Evolutionary conservation across 306 rosid genomes (phyloP), one percentile per base, ranked within the genome.

Genomic region (Rosa lucieae): DNA sequence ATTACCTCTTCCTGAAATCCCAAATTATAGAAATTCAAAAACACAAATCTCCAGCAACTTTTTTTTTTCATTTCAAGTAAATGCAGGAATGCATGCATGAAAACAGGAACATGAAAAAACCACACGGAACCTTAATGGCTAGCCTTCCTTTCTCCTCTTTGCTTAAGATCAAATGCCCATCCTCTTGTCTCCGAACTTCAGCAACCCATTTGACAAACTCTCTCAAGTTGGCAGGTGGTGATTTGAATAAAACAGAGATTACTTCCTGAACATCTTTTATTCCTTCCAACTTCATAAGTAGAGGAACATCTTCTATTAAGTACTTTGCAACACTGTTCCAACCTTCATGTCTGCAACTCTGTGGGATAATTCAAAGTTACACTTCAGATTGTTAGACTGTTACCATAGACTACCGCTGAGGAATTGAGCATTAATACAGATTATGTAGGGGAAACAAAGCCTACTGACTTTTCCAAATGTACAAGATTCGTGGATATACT

Each of bases 321-420:
- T 89, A 92, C 84, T 83, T 89, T 72, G 82, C 90, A 67, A 89
- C 77, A 70, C 84, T 70, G 78, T 51, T 87, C 99, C 98, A 92
- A 74, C 94, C 89, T 72, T 92, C 96, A 65, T 95, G 94, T 55
- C 94, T 87, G 78, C 99, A 95, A 87, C 97, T 95, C 99, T 95
- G 94, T 82, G 83, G 86, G 74, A 81, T 67, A 83, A 62, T 69
- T 11, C 71, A 29, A 21, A 84, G 76, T 84, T 76, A 82, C 35
- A 70, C n/a, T 67, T n/a, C 47, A 59, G 70, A 68, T 49, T 18
- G 17, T 40, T 76, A 74, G 59, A 70, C 44, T 42, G 42, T 6
- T n/a, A 74, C 40, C 55, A 74, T 26, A 1, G 15, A 23, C 68
- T 52, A 55, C 43, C 37, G 0, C 26, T 0, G 11, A 73, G 11